phyloP scores from a whole-genome alignment of 2,329 filamentous ascomycete genomes.

The Nothophoma quercina region DNA sequence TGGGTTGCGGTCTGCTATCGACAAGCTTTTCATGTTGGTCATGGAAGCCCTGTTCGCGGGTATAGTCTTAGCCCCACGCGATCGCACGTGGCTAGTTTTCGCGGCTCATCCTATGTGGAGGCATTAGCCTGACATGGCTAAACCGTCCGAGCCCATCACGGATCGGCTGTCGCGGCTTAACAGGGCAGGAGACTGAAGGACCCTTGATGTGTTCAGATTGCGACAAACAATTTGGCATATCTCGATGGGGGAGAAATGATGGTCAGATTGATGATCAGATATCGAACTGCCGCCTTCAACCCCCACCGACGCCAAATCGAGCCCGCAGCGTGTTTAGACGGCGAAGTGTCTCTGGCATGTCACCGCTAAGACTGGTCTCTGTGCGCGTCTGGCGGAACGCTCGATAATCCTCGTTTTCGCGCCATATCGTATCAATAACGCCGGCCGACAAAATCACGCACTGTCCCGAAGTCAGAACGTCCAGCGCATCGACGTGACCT shows the following conservation, averaged over 20 bases:
- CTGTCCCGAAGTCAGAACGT: slow-evolving; percentile 57
- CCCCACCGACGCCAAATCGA: slow-evolving; percentile 44
- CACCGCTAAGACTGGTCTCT: slow-evolving; percentile 34
- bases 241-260: neutral
- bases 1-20: neutral
- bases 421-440: slow-evolving; percentile 51
- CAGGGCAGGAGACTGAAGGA: slow-evolving; percentile 2
- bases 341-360: slow-evolving; percentile 44
- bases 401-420: slow-evolving; percentile 52
- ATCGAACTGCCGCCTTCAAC: slow-evolving; percentile 27
- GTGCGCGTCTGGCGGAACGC: slow-evolving; percentile 40
- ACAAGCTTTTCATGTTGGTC: slow-evolving; percentile 2
- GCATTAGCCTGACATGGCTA: neutral
- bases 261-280: neutral
- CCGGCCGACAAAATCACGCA: slow-evolving; percentile 56
- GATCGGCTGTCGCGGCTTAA: slow-evolving; percentile 1
- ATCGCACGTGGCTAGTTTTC: slow-evolving; percentile 10
- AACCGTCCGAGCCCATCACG: neutral
- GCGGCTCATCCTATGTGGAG: slow-evolving; percentile 3
- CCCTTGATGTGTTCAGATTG: neutral
- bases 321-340: slow-evolving; percentile 45
- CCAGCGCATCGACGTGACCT: slow-evolving; percentile 46
- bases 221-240: neutral
- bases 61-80: slow-evolving; percentile 1
- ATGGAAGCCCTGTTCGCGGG: neutral